These are phyloP conservation scores for Aspergillus tanneri DNA, from an alignment of 2,329 filamentous ascomycete species.

Conservation along the genomic window DNA sequence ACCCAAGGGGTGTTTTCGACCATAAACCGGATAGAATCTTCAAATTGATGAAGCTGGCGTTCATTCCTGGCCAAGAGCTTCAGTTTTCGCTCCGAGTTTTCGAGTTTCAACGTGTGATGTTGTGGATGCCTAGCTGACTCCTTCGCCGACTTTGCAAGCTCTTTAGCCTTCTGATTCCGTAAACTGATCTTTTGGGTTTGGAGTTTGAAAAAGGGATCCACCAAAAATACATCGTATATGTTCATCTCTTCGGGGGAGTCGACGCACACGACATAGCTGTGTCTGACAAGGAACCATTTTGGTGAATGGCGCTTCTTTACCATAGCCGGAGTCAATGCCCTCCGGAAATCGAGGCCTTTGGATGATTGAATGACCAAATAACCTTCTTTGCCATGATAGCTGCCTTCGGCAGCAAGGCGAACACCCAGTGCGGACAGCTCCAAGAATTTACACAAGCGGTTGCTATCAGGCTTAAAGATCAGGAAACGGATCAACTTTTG, in stretches of 20 bases:
- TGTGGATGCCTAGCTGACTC: constrained; percentile 61
- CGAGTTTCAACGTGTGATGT: constrained; percentile 83
- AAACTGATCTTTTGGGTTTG: constrained; percentile 66
- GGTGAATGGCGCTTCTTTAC: constrained; percentile 80
- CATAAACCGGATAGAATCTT: constrained; percentile 90
- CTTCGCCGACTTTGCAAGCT: constrained; percentile 65
- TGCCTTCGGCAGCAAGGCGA: constrained; percentile 88
- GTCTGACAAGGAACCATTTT: constrained; percentile 97
- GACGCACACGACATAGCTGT: constrained; percentile 97
- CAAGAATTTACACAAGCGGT: constrained; percentile 90
- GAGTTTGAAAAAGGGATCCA: constrained; percentile 82
- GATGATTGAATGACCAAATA: constrained; percentile 88
- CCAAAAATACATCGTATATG: constrained; percentile 97
- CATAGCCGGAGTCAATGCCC: constrained; percentile 73
- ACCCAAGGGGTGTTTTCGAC: constrained; percentile 78
- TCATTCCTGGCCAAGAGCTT: constrained; percentile 90
- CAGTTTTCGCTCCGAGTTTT: constrained; percentile 87
- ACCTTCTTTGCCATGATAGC: constrained; percentile 97
- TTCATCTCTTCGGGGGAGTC: constrained; percentile 98
- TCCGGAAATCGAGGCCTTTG: constrained; percentile 82
- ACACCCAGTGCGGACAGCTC: constrained; percentile 93
- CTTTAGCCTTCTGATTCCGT: constrained; percentile 52
- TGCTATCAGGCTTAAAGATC: constrained; percentile 95
- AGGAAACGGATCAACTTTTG: constrained; percentile 94
- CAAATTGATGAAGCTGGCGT: constrained; percentile 83